Percentiles rank a stretch among this genome's conserved stretches.
phyloP scores from a whole-genome alignment of 2,329 filamentous ascomycete genomes.

The Orbilia oligospora region DNA sequence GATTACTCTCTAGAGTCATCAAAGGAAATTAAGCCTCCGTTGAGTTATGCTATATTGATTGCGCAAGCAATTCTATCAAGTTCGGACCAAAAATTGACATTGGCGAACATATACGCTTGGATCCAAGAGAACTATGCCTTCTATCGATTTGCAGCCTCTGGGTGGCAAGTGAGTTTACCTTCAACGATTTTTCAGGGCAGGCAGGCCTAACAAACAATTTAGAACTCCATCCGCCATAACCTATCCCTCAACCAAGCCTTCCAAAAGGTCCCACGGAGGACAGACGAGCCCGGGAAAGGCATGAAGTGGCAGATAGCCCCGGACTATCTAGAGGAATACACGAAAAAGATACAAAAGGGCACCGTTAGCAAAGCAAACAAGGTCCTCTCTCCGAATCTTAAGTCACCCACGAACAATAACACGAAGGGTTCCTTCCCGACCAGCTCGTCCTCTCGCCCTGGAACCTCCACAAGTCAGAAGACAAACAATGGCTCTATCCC shows the following conservation, averaged over 20 bases:
- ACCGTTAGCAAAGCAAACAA: conserved; percentile 59
- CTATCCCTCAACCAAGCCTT: conserved; percentile 95
- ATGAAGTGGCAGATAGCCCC: conserved; percentile 98
- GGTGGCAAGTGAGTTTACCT: conserved; percentile 82
- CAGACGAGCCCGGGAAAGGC: conserved; percentile 95
- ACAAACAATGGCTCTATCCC: conserved; percentile 34
- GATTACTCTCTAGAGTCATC: conserved; percentile 87
- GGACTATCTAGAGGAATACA: conserved; percentile 87
- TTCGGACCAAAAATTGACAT: conserved; percentile 86
- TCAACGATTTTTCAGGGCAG: background rate
- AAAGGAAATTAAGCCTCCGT: conserved; percentile 93
- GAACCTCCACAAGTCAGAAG: conserved; percentile 60
- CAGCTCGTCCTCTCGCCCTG: conserved; percentile 60
- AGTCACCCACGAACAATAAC: conserved; percentile 31
- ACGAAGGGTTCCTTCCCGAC: conserved; percentile 19
- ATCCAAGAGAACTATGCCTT: conserved; percentile 94
- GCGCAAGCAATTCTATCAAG: conserved; percentile 94
- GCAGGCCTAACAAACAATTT: conserved; percentile 16
- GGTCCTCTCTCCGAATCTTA: conserved; percentile 59
- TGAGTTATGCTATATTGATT: conserved; percentile 96
- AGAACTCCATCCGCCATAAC: conserved; percentile 98
- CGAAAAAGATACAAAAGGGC: conserved; percentile 72
- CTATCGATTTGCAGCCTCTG: conserved; percentile 85
- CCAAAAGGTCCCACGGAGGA: conserved; percentile 90
- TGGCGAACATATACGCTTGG: conserved; percentile 93